Base-by-base conservation (phyloP, 2,329 filamentous ascomycete species). In the Leptodontidium sp. region DNA sequence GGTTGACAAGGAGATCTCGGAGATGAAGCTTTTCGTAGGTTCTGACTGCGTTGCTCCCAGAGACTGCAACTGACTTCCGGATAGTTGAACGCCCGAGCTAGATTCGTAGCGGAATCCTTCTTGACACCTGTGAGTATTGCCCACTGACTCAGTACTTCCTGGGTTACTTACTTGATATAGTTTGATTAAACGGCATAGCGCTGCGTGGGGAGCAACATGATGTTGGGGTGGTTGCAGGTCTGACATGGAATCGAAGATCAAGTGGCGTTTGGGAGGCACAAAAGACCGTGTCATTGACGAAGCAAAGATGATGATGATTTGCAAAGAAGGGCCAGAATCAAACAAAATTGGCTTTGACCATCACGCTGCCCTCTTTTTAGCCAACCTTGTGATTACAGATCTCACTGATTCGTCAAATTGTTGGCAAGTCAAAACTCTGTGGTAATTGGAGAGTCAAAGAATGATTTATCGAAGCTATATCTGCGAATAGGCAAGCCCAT, bases 1-100 rank as follows among this genome's bases (percentile, higher is more conserved):
- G 81, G 97, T 99, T 4, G 97, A 99, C 82, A 99, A 99, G 86
- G 96, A 99, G 82, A 99, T 99, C 70, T 98, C 96, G 2, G 97
- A 99, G 84, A 98, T 99, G 96, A 99, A 99, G 87, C 91, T 99
- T 77, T 99, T 99, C 82, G 95, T 98, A 87, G 75, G 93, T 85
- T 53, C 40, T 24, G 2, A 49, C 15, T 26, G 21, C 14, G 7
- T 11, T 6, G 47, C 11, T 17, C 17, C 14, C 21, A 12, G 17
- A 26, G 29, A 64, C 38, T 53, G 2, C 1, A 64, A 64, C 69
- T 73, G 43, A 75, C 71, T 84, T 74, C 83, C 77, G 67, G 24
- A 15, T 77, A 98, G 95, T 85, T 99, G 80, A 99, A 99, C 80
- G 94, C 96, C 67, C 88, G 96, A 82, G 96, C 96, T 80, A 91